Percentiles rank a stretch among this genome's conserved stretches.
These are phyloP conservation scores for Tuber calosporum DNA, from an alignment of 495 filamentous ascomycete species.

Conservation along the genomic window DNA sequence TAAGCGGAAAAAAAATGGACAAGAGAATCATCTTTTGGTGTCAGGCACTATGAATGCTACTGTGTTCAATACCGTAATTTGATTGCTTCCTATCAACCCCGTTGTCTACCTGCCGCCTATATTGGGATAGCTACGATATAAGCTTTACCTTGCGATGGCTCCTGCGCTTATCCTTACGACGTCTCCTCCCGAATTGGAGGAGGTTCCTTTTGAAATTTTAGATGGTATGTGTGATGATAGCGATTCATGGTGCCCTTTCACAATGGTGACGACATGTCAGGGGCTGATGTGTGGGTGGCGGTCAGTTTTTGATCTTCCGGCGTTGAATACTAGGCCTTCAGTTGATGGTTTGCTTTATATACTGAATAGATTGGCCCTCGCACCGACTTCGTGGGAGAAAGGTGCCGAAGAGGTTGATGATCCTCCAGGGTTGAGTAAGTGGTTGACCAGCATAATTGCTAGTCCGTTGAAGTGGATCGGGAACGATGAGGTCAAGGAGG, in stretches of 20 bases:
- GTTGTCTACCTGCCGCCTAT: background rate
- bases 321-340: constrained; percentile 47
- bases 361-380: constrained; percentile 42
- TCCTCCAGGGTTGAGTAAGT: constrained; percentile 25
- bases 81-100: background rate
- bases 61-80: background rate
- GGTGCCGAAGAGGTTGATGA: background rate
- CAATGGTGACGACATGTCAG: background rate
- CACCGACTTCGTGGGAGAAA: constrained; percentile 46
- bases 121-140: background rate
- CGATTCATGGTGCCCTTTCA: background rate
- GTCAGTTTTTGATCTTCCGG: constrained; percentile 48
- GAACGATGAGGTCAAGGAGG: constrained; percentile 61
- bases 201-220: background rate
- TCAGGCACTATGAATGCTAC: background rate
- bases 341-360: constrained; percentile 41
- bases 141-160: constrained; percentile 15
- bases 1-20: background rate
- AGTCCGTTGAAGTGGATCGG: constrained; percentile 68
- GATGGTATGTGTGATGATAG: constrained; percentile 10
- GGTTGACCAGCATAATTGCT: constrained; percentile 65
- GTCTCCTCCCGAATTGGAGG: constrained; percentile 10
- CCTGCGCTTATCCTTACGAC: constrained; percentile 21
- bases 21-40: background rate
- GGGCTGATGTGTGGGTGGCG: constrained; percentile 4